Conservation (phyloP, 352 stramenopile genomes). For the Pythium insidiosum region DNA sequence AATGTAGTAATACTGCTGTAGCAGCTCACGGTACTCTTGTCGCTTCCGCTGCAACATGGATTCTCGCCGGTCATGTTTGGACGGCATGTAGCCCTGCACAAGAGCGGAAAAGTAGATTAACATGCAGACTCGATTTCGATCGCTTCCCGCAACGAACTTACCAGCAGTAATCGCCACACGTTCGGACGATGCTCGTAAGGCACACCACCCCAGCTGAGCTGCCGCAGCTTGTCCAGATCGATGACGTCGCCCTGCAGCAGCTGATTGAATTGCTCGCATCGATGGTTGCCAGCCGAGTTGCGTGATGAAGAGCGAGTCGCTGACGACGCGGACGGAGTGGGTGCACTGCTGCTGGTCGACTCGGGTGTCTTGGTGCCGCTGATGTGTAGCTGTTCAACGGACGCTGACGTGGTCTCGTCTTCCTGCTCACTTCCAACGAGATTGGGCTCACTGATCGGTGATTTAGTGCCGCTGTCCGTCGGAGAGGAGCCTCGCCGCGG, state of each 20-base stretch:
- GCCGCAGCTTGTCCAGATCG: slow-evolving; percentile 85
- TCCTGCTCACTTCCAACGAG: slow-evolving; percentile 15
- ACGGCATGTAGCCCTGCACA: slow-evolving; percentile 91
- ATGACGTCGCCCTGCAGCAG: slow-evolving; percentile 72
- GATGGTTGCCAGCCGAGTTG: slow-evolving; percentile 58
- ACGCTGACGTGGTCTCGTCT: slow-evolving; percentile 2
- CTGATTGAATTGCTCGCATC: slow-evolving; percentile 64
- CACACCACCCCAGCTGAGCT: slow-evolving; percentile 90
- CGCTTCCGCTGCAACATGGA: slow-evolving; percentile 92
- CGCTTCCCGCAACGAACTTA: too few species aligned
- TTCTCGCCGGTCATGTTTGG: slow-evolving; percentile 87
- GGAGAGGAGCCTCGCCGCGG: slow-evolving; percentile 22
- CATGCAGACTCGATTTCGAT: too few species aligned
- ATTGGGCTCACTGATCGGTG: slow-evolving; percentile 1
- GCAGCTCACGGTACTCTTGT: slow-evolving; percentile 93
- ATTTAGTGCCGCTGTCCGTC: slow-evolving; percentile 7
- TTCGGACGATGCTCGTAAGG: slow-evolving; percentile 74
- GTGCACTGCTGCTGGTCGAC: neutral
- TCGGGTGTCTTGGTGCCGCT: slow-evolving; percentile 13
- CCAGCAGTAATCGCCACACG: slow-evolving; percentile 96
- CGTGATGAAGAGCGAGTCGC: slow-evolving; percentile 24
- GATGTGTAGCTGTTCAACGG: slow-evolving; percentile 17
- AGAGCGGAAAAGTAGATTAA: neutral
- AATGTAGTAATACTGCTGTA: slow-evolving; percentile 97
- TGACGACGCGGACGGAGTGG: neutral